Conservation (phyloP, 306 rosid species). For the Vigna nakashimae region DNA sequence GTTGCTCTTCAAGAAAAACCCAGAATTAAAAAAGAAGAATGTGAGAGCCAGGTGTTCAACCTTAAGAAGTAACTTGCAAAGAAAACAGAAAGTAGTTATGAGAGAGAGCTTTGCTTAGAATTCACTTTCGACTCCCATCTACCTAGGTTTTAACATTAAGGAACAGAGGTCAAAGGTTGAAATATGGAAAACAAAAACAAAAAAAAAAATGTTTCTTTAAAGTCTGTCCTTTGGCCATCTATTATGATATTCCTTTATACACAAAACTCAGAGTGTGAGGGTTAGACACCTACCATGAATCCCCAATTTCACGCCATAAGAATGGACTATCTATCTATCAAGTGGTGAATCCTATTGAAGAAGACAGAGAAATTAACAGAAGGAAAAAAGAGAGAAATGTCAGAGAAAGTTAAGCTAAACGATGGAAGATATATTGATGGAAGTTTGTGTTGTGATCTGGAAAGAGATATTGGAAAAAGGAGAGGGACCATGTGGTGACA, state of each 20-base stretch:
- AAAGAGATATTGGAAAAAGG: background rate
- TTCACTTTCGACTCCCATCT: slow-evolving; percentile 59
- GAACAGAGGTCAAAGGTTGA: slow-evolving; percentile 16
- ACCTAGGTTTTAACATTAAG: slow-evolving; percentile 45
- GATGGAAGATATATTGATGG: background rate
- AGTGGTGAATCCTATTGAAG: background rate
- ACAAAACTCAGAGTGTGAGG: slow-evolving; percentile 45
- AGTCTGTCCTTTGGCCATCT: slow-evolving; percentile 1
- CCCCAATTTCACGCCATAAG: slow-evolving; percentile 65
- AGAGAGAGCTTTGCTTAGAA: slow-evolving; percentile 65
- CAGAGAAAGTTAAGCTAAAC: slow-evolving; percentile 41
- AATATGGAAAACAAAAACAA: background rate
- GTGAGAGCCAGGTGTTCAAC: slow-evolving; percentile 31
- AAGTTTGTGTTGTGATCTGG: background rate
- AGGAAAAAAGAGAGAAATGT: slow-evolving; percentile 46
- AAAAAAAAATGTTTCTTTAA: slow-evolving; percentile 5
- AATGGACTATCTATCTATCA: slow-evolving; percentile 24
- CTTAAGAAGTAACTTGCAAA: slow-evolving; percentile 43
- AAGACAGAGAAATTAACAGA: background rate
- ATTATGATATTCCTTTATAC: slow-evolving; percentile 49
- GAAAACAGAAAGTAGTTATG: slow-evolving; percentile 43
- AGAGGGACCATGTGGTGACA: slow-evolving; percentile 17
- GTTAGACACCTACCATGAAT: slow-evolving; percentile 50
- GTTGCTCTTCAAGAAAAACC: slow-evolving; percentile 40
- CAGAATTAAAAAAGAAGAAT: slow-evolving; percentile 21